Evolutionary conservation across 164 flowering plant genomes (phyloP), one percentile per base, ranked within the genome.

Genomic region (Chloranthus sessilifolius): DNA sequence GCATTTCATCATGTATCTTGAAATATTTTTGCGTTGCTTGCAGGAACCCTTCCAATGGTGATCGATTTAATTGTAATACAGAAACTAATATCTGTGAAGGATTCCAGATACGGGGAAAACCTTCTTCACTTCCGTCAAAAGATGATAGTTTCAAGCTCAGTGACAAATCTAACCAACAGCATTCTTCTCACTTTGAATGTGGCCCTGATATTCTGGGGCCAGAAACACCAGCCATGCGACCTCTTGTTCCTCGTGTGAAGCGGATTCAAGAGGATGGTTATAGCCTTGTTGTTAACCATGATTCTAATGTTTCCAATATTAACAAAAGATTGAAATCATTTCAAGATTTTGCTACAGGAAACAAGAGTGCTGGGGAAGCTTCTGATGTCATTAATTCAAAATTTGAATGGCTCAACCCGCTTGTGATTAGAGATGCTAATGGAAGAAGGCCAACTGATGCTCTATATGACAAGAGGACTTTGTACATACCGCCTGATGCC

Each of bases 331-430:
- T 70, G 46, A 92, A 72, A 52, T 27, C 70, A 52, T 60, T 72
- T 53, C 62, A 67, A 37, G 80, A 76, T 33, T 35, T 65, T 2
- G 40, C n/a, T 3, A 14, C 12, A 17, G 60, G 22, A 28, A 60
- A 38, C 5, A 69, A 71, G 61, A 56, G 34, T 3, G 20, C 39
- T 4, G 43, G 26, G 19, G 59, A 64, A 38, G 52, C 37, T 23
- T 51, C 63, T 51, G 82, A 83, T 62, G 47, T 62, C 8, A 38
- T 55, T 52, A 69, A 20, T 21, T 58, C 87, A 68, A 88, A 88
- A 70, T 92, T 86, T 74, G 95, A 82, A 40, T 92, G 99, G 96
- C 87, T 92, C 37, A 64, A 79, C 25, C 87, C 87, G 39, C 76
- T 81, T 39, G 60, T 22, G 37, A 82, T 79, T 42, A 80, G 68